Base-by-base conservation (phyloP, 106 monocot species). In the Agapanthus africanus region DNA sequence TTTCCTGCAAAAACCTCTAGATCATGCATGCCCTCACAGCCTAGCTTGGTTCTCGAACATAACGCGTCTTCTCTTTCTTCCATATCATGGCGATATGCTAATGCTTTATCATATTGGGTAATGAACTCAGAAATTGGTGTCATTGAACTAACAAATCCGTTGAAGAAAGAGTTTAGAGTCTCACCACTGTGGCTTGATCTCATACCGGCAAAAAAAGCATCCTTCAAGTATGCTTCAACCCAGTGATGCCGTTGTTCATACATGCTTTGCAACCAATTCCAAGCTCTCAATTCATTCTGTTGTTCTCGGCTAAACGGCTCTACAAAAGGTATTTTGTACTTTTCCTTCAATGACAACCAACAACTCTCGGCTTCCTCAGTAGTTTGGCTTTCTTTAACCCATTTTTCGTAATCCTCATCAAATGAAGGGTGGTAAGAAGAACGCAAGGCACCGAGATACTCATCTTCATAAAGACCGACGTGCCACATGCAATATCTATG, bases 91-190 rank as follows among this genome's bases (percentile, higher is more conserved):
- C 37, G 70, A 41, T 16, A 11, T 26, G 54, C 70, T 9, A 47
- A 7, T 27, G 28, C 39, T 15, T 46, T 30, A 33, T 76, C 76
- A 16, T 76, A 76, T 50, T 81, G 65, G 21, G 61, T 40, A 9
- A 76, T 36, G 37, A 81, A 81, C 19, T 49, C 59, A 54, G 67
- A 67, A 6, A 76, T 8, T 11, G 66, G 40, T n/a, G 81, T 76
- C 38, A 38, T 71, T 5, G 71, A 54, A 21, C 18, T 67, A 6
- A 81, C 18, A 44, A 34, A 72, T 16, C 76, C 81, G 62, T 76
- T 57, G 49, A 81, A 81, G 40, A 49, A 76, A 35, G 71, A 36
- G 31, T 37, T 68, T 50, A 65, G 42, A 27, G 32, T 65, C n/a
- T 75, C 70, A 67, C 67, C 34, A 26, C 68, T 69, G 16, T 73